Evolutionary conservation across 176 grass and related monocot genomes (phyloP), one percentile per base, ranked within the genome.

Genomic region (Aegilops umbellulata): DNA sequence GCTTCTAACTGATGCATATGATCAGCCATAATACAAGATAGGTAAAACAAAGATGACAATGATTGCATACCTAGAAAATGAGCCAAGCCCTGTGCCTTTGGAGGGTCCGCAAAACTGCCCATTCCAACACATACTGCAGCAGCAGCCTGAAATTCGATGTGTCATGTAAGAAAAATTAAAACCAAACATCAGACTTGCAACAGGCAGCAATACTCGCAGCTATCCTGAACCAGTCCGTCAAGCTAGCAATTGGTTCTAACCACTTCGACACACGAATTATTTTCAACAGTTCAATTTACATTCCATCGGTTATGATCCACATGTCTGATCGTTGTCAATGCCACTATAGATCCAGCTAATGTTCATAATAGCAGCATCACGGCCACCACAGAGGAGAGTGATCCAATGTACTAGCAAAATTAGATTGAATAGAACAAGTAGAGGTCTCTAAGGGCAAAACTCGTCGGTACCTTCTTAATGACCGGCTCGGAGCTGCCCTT

Each of bases 71-170:
- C 96, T 91, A 98, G 80, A 87, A 98, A 95, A 83, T 98, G 96
- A 16, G 96, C 96, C 63, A 98, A 86, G 20, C 96, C 96, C 17
- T 95, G 92, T 68, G 96, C 93, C 67, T 92, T 91, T 23, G 47
- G 86, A 49, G 96, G 96, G 78, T 98, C 96, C 24, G 90, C 90
- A 61, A 98, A 95, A 84, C 93, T 95, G 26, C 96, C 96, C 86
- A 95, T 91, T 86, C 90, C 92, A 44, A 98, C 93, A 88, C 96
- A 95, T 88, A 98, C 91, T 79, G 96, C 93, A 76, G 96, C 93
- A 16, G 93, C 96, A 78, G 93, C 93, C 96, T 98, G 81, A 80
- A 86, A 92, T 49, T 8, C 60, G 65, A 76, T 32, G 39, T 10
- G 26, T 26, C 26, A 62, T 74, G 46, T 87, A n/a, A 68, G 60